phyloP scores from a whole-genome alignment of 805 yeast species.

The Maudiozyma serrabonitensis region DNA sequence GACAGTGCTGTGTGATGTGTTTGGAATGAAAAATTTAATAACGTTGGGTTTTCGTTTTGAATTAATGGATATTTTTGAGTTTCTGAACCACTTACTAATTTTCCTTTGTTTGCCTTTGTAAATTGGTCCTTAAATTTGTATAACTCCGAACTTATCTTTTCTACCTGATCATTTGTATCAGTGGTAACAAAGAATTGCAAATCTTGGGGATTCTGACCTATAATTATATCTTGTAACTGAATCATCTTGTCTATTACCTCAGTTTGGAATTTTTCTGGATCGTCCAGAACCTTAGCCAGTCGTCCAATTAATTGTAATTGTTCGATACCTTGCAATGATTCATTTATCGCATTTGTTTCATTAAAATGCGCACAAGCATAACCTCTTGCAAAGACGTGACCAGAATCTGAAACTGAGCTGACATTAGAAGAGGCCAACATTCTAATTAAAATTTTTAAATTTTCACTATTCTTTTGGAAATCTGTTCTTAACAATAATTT shows the following conservation, averaged over 20 bases:
- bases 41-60: conserved; percentile 29
- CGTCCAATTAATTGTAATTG: conserved; percentile 64
- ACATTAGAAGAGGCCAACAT: conserved; percentile 68
- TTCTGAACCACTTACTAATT: background rate
- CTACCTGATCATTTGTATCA: conserved; percentile 33
- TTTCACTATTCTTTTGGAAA: conserved; percentile 50
- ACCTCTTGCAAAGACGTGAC: conserved; percentile 73
- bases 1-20: conserved; percentile 75
- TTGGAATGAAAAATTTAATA: conserved; percentile 73
- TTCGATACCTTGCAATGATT: conserved; percentile 60
- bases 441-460: conserved; percentile 63
- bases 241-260: conserved; percentile 58
- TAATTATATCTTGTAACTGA: conserved; percentile 38
- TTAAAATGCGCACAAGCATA: conserved; percentile 58
- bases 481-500: conserved; percentile 64
- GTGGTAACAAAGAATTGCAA: conserved; percentile 52
- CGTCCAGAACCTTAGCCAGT: conserved; percentile 42
- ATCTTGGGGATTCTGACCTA: conserved; percentile 14
- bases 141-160: conserved; percentile 17
- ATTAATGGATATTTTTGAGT: conserved; percentile 5
- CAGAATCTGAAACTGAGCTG: conserved; percentile 73
- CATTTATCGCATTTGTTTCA: conserved; percentile 48
- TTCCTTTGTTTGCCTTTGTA: background rate
- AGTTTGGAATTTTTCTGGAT: conserved; percentile 38
- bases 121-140: conserved; percentile 15